A percentile compares a stretch with the other conserved stretches of the same genome.
Evolutionary conservation across 805 yeast species (phyloP).

Genomic region (Ogataea thermomethanolica): DNA sequence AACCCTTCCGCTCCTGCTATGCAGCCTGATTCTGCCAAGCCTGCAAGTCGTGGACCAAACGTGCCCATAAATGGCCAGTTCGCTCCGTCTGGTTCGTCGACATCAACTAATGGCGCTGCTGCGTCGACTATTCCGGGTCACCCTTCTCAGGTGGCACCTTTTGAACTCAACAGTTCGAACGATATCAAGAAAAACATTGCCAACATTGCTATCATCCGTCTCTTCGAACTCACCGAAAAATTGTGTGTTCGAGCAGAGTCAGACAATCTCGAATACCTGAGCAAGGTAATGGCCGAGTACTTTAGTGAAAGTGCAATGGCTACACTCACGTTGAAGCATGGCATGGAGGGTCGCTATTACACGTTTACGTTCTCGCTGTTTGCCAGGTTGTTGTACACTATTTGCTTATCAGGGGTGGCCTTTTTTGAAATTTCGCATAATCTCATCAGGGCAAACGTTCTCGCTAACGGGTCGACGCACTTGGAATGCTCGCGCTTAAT

Average conservation of each 20-base stretch:
- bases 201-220: slow-evolving; percentile 47
- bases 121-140: background rate
- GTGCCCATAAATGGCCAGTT: slow-evolving; percentile 1
- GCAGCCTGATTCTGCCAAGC: background rate
- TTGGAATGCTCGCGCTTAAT: slow-evolving; percentile 51
- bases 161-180: slow-evolving; percentile 17
- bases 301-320: slow-evolving; percentile 51
- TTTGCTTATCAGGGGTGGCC: slow-evolving; percentile 48
- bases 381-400: slow-evolving; percentile 57
- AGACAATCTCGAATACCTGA: slow-evolving; percentile 48
- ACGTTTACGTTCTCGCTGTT: slow-evolving; percentile 62
- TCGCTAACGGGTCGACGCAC: slow-evolving; percentile 51
- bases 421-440: slow-evolving; percentile 50
- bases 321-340: slow-evolving; percentile 44
- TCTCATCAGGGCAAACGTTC: slow-evolving; percentile 47
- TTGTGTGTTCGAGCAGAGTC: slow-evolving; percentile 39
- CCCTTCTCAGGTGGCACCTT: slow-evolving; percentile 8
- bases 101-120: too few species aligned
- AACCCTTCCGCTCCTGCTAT: slow-evolving; percentile 5
- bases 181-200: slow-evolving; percentile 36
- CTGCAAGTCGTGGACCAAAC: background rate
- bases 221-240: slow-evolving; percentile 49
- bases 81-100: too few species aligned
- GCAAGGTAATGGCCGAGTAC: slow-evolving; percentile 44
- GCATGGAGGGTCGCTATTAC: slow-evolving; percentile 50